Evolutionary conservation across 257 asterid genomes (phyloP), one percentile per base, ranked within the genome.

Genomic region (Knoxia roxburghii): DNA sequence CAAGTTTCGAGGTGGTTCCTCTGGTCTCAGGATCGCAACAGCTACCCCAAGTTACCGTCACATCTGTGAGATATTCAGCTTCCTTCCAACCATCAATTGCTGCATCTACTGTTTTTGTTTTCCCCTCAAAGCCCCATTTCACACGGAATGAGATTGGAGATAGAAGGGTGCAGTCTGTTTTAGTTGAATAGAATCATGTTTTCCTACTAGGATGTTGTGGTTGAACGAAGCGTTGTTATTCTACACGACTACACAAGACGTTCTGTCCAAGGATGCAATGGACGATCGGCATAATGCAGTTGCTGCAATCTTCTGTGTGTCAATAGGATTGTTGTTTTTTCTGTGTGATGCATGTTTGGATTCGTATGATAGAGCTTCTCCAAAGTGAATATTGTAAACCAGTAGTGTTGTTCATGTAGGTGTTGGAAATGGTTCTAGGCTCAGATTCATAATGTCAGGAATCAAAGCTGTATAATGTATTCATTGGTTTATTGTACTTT

Each of bases 11-110:
- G 82, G 89, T 94, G 54, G 95, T 94, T 13, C 96, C 97, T 6
- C 75, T 94, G 73, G 89, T 86, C 41, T 79, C 88, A 23, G 99
- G 97, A 59, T 80, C 81, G 14, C 89, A 83, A 76, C 96, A 80
- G 79, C 96, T 94, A 74, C 99, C 99, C 26, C 82, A 81, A 73
- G 90, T 84, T 40, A 73, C 82, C 5, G 72, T 90, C 76, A 84
- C 82, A 20, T 84, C 99, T 0, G 79, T 77, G 48, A 83, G 97
- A 75, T 85, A 90, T 69, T 73, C 90, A 32, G 96, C 95, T 40
- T 86, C 84, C 43, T 82, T 88, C 74, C 95, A 84, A 58, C 92
- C 96, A 32, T 84, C 99, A 33, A 70, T 72, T 29, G 76, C 87
- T 18, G 87, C 96, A 7, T 80, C 95, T 5, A 68, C 82, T 1